phyloP scores from a whole-genome alignment of 1,284 basidiomycete species.

The Ustilago crameri region DNA sequence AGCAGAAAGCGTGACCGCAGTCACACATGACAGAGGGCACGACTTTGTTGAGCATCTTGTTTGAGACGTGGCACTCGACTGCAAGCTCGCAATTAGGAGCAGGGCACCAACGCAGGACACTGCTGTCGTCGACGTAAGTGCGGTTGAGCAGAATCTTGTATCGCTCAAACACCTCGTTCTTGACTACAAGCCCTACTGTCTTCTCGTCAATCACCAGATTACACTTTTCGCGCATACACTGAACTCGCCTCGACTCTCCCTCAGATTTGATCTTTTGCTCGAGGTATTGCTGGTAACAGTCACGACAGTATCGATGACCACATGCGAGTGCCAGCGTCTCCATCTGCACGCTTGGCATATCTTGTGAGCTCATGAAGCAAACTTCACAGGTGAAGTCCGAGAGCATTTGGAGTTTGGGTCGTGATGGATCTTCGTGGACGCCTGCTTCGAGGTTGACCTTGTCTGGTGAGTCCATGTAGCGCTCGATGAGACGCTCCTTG shows the following conservation, averaged over 20 bases:
- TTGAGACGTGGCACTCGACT: constrained; percentile 82
- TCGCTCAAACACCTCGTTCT: constrained; percentile 68
- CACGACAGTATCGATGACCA: constrained; percentile 68
- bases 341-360: constrained; percentile 50
- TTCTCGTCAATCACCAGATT: constrained; percentile 74
- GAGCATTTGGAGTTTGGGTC: constrained; percentile 45
- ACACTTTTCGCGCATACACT: constrained; percentile 94
- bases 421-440: constrained; percentile 53
- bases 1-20: constrained; percentile 76
- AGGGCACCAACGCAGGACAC: constrained; percentile 90
- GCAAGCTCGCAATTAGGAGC: constrained; percentile 77
- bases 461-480: constrained; percentile 65
- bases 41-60: constrained; percentile 74
- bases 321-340: constrained; percentile 62
- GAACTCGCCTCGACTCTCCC: constrained; percentile 81
- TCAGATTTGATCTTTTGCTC: constrained; percentile 88
- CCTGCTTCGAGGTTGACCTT: constrained; percentile 63
- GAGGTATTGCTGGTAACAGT: constrained; percentile 88
- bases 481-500: constrained; percentile 82
- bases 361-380: constrained; percentile 60
- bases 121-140: constrained; percentile 87
- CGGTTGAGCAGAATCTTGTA: constrained; percentile 88
- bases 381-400: constrained; percentile 63
- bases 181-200: constrained; percentile 57
- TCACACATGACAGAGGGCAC: constrained; percentile 90